A percentile compares a stretch with the other conserved stretches of the same genome.
Evolutionary conservation across 805 yeast genomes (phyloP).

Genomic region (Kuraishia ogatae): DNA sequence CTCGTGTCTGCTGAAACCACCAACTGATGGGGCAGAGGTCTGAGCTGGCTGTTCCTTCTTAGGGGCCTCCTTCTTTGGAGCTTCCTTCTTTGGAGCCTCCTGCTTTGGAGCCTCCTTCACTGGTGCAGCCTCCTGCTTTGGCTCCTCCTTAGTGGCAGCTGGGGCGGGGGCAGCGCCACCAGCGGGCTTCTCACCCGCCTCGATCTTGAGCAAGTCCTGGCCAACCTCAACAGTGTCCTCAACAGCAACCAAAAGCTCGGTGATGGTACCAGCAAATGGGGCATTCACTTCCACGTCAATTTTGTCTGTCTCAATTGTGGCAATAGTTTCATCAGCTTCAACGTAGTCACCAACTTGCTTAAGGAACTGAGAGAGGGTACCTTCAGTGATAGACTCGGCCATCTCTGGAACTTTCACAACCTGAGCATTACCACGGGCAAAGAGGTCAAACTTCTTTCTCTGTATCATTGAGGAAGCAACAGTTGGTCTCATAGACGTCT

Average conservation of each 20-base stretch:
- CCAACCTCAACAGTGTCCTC: conserved; percentile 96
- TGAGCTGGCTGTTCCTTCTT: conserved; percentile 16
- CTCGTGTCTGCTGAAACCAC: conserved; percentile 72
- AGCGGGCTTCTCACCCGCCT: conserved; percentile 66
- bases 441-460: background rate
- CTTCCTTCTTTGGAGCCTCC: conserved; percentile 18
- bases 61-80: conserved; percentile 17
- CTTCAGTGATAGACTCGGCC: conserved; percentile 98
- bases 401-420: conserved; percentile 89
- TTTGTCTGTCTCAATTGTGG: conserved; percentile 97
- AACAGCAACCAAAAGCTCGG: conserved; percentile 70
- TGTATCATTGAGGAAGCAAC: background rate
- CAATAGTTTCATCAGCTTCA: conserved; percentile 79
- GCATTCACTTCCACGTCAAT: conserved; percentile 96
- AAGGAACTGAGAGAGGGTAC: conserved; percentile 65
- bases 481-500: conserved; percentile 2
- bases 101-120: conserved; percentile 13
- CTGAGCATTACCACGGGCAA: conserved; percentile 23
- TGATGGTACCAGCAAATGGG: conserved; percentile 84
- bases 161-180: conserved; percentile 40
- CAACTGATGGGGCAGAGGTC: conserved; percentile 19
- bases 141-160: conserved; percentile 17
- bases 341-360: conserved; percentile 85
- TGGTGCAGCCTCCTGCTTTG: conserved; percentile 17
- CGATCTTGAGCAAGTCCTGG: conserved; percentile 82